Base-by-base conservation (phyloP, 768 basidiomycete genomes). In the Trametes villosa region DNA sequence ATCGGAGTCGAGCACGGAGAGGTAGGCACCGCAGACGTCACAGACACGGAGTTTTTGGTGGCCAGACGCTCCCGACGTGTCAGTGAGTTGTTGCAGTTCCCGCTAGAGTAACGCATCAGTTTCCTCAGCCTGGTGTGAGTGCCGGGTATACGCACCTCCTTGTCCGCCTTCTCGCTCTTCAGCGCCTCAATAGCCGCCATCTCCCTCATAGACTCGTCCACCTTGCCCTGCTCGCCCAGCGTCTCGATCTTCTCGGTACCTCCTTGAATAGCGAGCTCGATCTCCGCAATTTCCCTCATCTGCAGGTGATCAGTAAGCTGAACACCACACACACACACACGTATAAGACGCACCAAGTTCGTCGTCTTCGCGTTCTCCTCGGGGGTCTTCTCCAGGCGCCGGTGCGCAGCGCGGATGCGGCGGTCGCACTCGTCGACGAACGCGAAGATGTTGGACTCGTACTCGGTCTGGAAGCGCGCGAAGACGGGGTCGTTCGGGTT, bases 231-330 rank as follows among this genome's bases (percentile, higher is more conserved):
- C 74, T 98, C 97, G 63, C 96, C 96, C 38, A 98, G 80, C 31
- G 86, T 82, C 77, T 99, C 97, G 68, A 99, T 97, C 81, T 98
- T 98, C 75, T 97, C 93, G 46, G 97, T 99, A 57, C 95, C 96
- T 68, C 95, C 95, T 79, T 98, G 96, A 73, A 98, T 98, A 56
- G 97, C 96, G 66, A 98, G 78, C 80, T 98, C 96, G 73, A 99
- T 98, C 79, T 99, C 97, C 58, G 94, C 97, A 77, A 99, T 98
- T 83, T 99, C 97, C 65, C 94, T 83, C 97, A 99, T 99, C 92
- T 93, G 17, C 7, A 15, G 1, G n/a, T 17, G 36, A 44, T 58
- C 17, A 57, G 57, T 49, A 54, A 12, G 33, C 33, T 9, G 30
- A 17, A 24, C 22, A 3, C 22, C 8, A 7, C 7, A 15, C 15